Conservation (phyloP, 2,329 filamentous ascomycete genomes). For the Fusarium staphyleae region DNA sequence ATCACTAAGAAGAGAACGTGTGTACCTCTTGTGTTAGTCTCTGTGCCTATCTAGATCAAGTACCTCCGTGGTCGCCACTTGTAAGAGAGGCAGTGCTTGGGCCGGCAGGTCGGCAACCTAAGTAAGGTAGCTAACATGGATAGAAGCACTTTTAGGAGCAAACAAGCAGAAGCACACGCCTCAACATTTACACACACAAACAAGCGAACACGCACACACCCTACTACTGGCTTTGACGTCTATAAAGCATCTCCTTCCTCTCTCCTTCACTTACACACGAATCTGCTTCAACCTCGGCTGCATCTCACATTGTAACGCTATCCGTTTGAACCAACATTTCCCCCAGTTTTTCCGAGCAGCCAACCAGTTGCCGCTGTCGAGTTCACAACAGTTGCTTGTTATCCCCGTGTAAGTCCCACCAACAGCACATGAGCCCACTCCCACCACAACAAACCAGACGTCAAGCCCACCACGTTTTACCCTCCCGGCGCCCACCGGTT, state of each 20-base stretch:
- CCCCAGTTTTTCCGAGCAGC: slow-evolving; percentile 1
- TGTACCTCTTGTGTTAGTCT: not conserved
- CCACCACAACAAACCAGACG: slow-evolving; percentile 18
- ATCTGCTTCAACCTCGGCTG: not conserved
- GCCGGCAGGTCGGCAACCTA: slow-evolving; percentile 15
- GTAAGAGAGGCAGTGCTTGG: slow-evolving; percentile 2
- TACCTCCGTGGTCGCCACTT: not conserved
- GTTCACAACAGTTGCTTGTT: slow-evolving; percentile 31
- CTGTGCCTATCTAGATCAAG: not conserved
- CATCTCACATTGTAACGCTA: too few species aligned
- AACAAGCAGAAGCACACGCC: slow-evolving; percentile 8
- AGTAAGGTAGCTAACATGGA: too few species aligned
- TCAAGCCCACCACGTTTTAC: slow-evolving; percentile 26
- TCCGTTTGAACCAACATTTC: slow-evolving; percentile 5
- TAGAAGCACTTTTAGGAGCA: slow-evolving; percentile 16
- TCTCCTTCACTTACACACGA: not conserved
- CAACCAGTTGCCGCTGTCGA: slow-evolving; percentile 31
- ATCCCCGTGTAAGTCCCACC: slow-evolving; percentile 36
- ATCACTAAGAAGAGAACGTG: too few species aligned
- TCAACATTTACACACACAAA: slow-evolving; percentile 7
- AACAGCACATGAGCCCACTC: slow-evolving; percentile 29
- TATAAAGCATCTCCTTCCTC: not conserved
- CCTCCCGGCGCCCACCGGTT: slow-evolving; percentile 22
- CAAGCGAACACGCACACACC: not conserved
- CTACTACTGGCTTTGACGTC: not conserved